Percentiles rank a stretch among this genome's conserved stretches.
phyloP scores from a whole-genome alignment of 2,329 filamentous ascomycete genomes.

The Cladobotryum protrusum region DNA sequence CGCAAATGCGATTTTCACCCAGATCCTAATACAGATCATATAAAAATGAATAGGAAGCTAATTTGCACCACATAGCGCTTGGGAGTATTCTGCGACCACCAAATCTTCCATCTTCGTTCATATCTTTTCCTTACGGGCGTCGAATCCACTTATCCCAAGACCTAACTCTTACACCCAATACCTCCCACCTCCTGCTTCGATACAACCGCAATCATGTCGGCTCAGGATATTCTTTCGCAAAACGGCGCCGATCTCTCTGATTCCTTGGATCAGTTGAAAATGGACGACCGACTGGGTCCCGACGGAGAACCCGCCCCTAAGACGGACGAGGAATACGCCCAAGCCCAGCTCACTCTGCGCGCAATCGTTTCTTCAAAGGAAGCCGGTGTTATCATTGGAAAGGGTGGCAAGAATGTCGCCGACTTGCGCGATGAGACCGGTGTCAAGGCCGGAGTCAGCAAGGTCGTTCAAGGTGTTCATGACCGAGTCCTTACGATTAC shows the following conservation, averaged over 20 bases:
- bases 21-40: too few relatives aligned
- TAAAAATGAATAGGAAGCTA: too few relatives aligned
- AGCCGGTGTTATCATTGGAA: conserved; percentile 97
- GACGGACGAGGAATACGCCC: conserved; percentile 94
- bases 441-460: conserved; percentile 96
- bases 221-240: conserved; percentile 51
- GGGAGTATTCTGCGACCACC: background rate
- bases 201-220: conserved; percentile 48
- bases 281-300: conserved; percentile 60
- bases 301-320: conserved; percentile 78
- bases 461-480: conserved; percentile 95
- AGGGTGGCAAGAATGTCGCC: conserved; percentile 96
- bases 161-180: background rate
- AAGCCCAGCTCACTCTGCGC: conserved; percentile 85
- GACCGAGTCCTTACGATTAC: conserved; percentile 96
- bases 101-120: background rate
- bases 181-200: background rate
- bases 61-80: too few relatives aligned
- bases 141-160: background rate
- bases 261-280: conserved; percentile 57
- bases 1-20: too few relatives aligned
- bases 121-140: background rate
- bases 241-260: conserved; percentile 58
- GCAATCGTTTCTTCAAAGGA: conserved; percentile 99
- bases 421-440: conserved; percentile 96